Conservation (phyloP, 345 rosid genomes). For the Balakata baccata region DNA sequence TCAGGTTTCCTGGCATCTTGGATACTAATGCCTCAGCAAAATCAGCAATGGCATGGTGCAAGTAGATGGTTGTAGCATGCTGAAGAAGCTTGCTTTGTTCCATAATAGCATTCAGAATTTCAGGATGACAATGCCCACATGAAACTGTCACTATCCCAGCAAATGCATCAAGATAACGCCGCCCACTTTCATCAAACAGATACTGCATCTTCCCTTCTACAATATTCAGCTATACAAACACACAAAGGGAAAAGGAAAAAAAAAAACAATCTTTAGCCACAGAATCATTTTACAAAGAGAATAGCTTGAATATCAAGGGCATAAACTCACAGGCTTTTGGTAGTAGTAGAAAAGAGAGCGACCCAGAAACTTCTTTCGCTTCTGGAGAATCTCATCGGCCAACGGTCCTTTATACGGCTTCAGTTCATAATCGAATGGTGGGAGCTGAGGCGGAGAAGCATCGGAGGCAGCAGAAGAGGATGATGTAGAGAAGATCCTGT, state of each 20-base stretch:
- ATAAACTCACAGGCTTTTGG: conserved; percentile 68
- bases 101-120: conserved; percentile 54
- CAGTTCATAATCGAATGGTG: conserved; percentile 67
- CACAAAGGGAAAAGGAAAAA: background rate
- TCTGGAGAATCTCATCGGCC: conserved; percentile 62
- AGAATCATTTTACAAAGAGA: background rate
- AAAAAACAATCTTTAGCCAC: background rate
- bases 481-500: conserved; percentile 23
- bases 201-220: conserved; percentile 99
- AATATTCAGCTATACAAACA: conserved; percentile 55
- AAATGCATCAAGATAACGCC: conserved; percentile 75
- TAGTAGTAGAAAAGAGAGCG: conserved; percentile 87
- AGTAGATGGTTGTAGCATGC: conserved; percentile 83
- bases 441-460: conserved; percentile 51
- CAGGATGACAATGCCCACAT: conserved; percentile 95
- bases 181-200: conserved; percentile 77
- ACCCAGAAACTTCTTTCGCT: conserved; percentile 78
- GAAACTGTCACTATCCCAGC: conserved; percentile 94
- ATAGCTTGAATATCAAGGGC: background rate
- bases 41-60: conserved; percentile 79
- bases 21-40: conserved; percentile 87
- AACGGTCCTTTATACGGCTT: conserved; percentile 67
- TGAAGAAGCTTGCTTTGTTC: conserved; percentile 89
- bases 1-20: conserved; percentile 88
- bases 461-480: conserved; percentile 16